These are phyloP conservation scores for Aquilaria sinensis DNA, from an alignment of 345 rosid genomes.

Conservation along the genomic window DNA sequence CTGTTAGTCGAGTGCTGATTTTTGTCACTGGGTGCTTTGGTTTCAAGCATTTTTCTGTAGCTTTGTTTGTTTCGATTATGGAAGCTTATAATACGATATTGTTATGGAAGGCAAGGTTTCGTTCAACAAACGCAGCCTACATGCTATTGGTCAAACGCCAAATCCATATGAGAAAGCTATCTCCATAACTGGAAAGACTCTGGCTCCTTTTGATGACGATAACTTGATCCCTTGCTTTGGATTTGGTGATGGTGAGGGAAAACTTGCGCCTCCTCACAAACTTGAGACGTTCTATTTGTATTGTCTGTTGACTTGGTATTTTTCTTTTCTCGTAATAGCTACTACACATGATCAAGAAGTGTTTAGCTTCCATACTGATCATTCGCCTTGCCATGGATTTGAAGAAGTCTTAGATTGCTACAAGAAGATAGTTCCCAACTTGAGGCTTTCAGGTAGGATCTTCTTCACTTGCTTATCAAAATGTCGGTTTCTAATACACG, in stretches of 20 bases:
- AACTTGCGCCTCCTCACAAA: not conserved
- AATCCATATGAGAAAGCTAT: slow-evolving; percentile 86
- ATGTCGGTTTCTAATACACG: no score
- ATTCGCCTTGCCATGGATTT: slow-evolving; percentile 72
- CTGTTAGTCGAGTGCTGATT: not conserved
- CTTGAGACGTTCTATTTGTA: not conserved
- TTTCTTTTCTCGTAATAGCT: slow-evolving; percentile 26
- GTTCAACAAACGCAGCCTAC: slow-evolving; percentile 55
- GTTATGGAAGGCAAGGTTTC: slow-evolving; percentile 41
- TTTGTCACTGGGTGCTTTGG: not conserved
- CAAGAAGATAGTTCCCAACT: slow-evolving; percentile 44
- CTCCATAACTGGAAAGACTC: slow-evolving; percentile 62
- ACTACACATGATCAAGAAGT: slow-evolving; percentile 71
- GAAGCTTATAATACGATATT: slow-evolving; percentile 15
- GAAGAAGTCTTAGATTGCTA: slow-evolving; percentile 84
- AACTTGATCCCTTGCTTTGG: slow-evolving; percentile 80
- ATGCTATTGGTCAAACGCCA: slow-evolving; percentile 39
- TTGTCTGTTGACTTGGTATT: not conserved
- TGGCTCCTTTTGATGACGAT: slow-evolving; percentile 87
- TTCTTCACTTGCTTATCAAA: no score
- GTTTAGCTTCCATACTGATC: slow-evolving; percentile 66
- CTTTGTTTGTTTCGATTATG: not conserved
- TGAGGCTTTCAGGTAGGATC: slow-evolving; percentile 56
- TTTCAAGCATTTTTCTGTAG: not conserved
- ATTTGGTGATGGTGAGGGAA: slow-evolving; percentile 66